Evolutionary conservation across 441 rosid species (phyloP), one percentile per base, ranked within the genome.

Genomic region (Breynia disticha): DNA sequence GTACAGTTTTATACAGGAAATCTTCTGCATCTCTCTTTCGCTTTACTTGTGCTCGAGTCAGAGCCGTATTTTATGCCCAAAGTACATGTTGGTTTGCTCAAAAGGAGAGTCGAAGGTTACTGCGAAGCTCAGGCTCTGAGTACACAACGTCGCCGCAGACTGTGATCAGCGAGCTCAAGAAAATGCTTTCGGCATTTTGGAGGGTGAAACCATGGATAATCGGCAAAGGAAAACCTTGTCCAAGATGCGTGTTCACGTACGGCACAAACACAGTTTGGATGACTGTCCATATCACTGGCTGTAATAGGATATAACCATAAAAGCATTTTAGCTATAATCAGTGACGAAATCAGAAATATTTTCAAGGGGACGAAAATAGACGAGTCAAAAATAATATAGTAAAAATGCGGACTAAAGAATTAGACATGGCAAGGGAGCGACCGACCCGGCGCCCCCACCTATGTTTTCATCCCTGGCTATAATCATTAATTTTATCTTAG

Each of bases 201-300:
- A 87, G 81, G 5, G 95, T 76, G 76, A 90, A 90, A 56, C 91
- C 91, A 16, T 72, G 91, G 66, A 90, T 73, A 74, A 83, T 83
- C n/a, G 96, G 97, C 65, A 90, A 68, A 11, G 97, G 91, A 57
- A 84, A 84, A 37, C 97, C 95, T 44, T 73, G 78, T 54, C 68
- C 78, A 1, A 87, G 82, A 61, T 78, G 84, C 17, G 78, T 53
- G 16, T 90, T 90, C 32, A 69, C 91, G 17, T 75, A 74, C 6
- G 97, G 97, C 70, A 90, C 65, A 67, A 80, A 82, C 57, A 82
- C 86, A 0, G 97, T 87, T 71, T 84, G 79, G 37, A 83, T 82
- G 32, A 81, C 67, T 14, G 96, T 84, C 97, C 91, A 77, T 65
- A 90, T 73, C 21, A 90, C 76, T 5, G 96, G 97, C 97, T 87